Base-by-base conservation (phyloP, 2,329 filamentous ascomycete genomes). In the Fusarium caatingaense region DNA sequence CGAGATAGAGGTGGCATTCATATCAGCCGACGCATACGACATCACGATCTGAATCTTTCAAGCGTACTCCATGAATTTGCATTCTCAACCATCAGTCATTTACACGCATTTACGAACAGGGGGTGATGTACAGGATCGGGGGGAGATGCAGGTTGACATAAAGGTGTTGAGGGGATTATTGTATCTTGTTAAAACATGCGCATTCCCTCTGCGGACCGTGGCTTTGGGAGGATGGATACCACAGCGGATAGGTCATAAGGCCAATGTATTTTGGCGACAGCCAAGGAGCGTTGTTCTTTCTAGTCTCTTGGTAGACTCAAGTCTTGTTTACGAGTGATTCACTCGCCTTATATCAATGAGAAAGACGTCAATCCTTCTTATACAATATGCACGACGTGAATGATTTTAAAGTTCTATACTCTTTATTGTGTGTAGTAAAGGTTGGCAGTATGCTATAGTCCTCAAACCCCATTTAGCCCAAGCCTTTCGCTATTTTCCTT, bases 31-130 rank as follows among this genome's bases (percentile, higher is more conserved):
- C 62, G 47, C 62, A 54, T 62, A 73, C 66, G 72, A 75, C 59
- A 73, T 75, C 49, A 71, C 60, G 71, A 73, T 72, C 61, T 69
- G 60, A 50, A 65, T 72, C 59, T 60, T 72, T 69, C 44, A 65
- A 72, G 68, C 65, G 63, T 51, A 59, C 62, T 63, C 58, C 47
- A 68, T 68, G 68, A 71, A 68, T 66, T 66, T 74, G 56, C 65
- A 72, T 72, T 64, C 45, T 46, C 28, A 61, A 62, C 48, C 64
- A 73, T 67, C 63, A 54, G 50, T 74, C 69, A 73, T 74, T 74
- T 68, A 62, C 53, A 66, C 50, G 60, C 69, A 66, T 74, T 75
- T 71, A 71, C 61, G 57, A 72, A 58, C 50, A 56, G 58, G 30
- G 32, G 50, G 25, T 56, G 47, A 49, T 55, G 37, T 44, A 54